Evolutionary conservation across 2,329 filamentous ascomycete species (phyloP), one percentile per base, ranked within the genome.

Genomic region (Ophiostoma quercus): DNA sequence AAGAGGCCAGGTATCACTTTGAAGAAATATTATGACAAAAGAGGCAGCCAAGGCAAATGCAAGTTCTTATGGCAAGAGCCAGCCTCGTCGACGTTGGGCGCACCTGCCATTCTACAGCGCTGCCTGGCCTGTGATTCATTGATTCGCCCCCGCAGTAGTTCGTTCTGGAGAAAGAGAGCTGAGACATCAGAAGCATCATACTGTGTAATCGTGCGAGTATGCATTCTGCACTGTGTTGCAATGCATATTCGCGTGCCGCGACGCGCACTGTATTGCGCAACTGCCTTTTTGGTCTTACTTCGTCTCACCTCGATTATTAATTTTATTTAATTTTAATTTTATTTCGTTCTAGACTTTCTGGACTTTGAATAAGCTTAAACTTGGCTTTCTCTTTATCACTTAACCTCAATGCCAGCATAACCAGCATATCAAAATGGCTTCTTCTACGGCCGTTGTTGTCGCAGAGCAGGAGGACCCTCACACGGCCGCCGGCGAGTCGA

Each of bases 401-500:
- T 16, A 19, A 6, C 16, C 19, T 47, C 1, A 47, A 47, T 47
- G 43, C 51, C 11, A 57, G 9, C 12, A 12, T 22, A 57, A 57
- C 9, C 22, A 57, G 9, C 51, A 60, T 60, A 12, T 6, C 60
- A n/a, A 32, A 29, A 37, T 37, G 14, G 60, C 29, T 39, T 32
- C 25, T n/a, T n/a, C 60, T 12, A 62, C 57, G 57, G 57, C 60
- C 7, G 60, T 19, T 19, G 29, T 16, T n/a, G 60, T 37, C 60
- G 60, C 60, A 16, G 62, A 65, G 5, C 32, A 39, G 29, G 60
- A 63, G 16, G 60, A 37, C n/a, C 62, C 65, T 25, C 57, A 29
- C 25, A 19, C 32, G 37, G 37, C 67, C 19, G 62, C 62, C 37
- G 29, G 37, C 43, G 71, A 73, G 60, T 32, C 47, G 39, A 68